Percentiles rank a stretch among this genome's conserved stretches.
Conservation (phyloP, 768 basidiomycete species). For the Phallus indusiatus region DNA sequence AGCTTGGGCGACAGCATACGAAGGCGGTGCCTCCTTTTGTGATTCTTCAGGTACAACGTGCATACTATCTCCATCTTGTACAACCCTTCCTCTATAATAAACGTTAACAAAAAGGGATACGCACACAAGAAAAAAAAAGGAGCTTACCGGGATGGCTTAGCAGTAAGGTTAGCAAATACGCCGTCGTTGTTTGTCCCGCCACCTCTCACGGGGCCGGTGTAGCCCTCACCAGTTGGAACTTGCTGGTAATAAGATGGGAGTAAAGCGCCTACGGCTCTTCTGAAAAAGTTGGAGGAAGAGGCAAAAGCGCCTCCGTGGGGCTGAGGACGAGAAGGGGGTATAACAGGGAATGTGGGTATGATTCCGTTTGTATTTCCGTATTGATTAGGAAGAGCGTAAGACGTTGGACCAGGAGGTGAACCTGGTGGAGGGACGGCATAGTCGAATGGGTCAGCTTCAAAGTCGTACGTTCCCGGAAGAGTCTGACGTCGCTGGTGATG, state of each 20-base stretch:
- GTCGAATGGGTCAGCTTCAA: constrained; percentile 63
- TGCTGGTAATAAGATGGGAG: constrained; percentile 58
- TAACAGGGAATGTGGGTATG: constrained; percentile 41
- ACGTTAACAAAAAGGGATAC: constrained; percentile 27
- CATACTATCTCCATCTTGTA: constrained; percentile 19
- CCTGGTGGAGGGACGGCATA: constrained; percentile 74
- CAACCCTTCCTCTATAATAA: constrained; percentile 2
- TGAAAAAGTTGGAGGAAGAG: constrained; percentile 30
- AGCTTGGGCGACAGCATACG: constrained; percentile 78
- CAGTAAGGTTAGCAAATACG: constrained; percentile 89
- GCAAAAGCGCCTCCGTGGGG: constrained; percentile 22
- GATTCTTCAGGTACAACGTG: constrained; percentile 69
- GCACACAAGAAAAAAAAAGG: constrained; percentile 19
- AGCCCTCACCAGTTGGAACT: constrained; percentile 30
- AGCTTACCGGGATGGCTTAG: constrained; percentile 63
- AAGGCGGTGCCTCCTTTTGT: constrained; percentile 77
- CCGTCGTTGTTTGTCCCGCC: constrained; percentile 82
- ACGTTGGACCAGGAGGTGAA: constrained; percentile 56
- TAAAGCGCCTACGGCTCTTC: constrained; percentile 48
- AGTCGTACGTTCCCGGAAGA: constrained; percentile 55
- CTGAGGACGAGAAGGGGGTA: constrained; percentile 27
- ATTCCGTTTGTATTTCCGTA: constrained; percentile 66
- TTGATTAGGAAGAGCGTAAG: constrained; percentile 52
- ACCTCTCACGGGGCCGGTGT: constrained; percentile 36
- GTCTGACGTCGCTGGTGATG: constrained; percentile 1